Evolutionary conservation across 768 basidiomycete genomes (phyloP).

Genomic region (Phanerochaete carnosa): DNA sequence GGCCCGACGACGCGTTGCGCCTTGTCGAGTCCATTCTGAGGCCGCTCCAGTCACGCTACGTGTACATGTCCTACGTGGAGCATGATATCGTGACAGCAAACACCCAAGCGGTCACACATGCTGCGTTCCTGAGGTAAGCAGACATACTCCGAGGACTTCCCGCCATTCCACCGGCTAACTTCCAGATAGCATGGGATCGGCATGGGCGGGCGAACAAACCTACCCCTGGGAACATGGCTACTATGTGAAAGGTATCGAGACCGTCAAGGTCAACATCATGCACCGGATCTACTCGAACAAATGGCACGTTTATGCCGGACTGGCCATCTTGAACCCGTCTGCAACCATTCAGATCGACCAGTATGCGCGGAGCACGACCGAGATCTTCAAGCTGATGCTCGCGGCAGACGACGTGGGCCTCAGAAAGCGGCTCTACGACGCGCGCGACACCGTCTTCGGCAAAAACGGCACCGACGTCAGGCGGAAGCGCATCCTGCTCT

Average conservation of each 20-base stretch:
- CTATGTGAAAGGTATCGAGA: constrained; percentile 97
- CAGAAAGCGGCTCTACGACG: constrained; percentile 68
- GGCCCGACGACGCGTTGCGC: constrained; percentile 62
- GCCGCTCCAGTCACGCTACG: constrained; percentile 80
- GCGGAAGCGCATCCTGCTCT: constrained; percentile 72
- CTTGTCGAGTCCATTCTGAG: constrained; percentile 82
- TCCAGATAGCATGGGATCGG: constrained; percentile 89
- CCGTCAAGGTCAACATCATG: constrained; percentile 95
- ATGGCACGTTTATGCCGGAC: constrained; percentile 98
- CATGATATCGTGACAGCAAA: constrained; percentile 97
- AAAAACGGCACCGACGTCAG: constrained; percentile 27
- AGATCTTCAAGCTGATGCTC: constrained; percentile 96
- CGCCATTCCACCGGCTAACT: not conserved
- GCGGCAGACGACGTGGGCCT: constrained; percentile 51
- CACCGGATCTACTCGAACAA: constrained; percentile 95
- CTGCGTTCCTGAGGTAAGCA: constrained; percentile 87
- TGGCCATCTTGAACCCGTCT: constrained; percentile 95
- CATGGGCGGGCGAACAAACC: constrained; percentile 71
- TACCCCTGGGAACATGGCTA: constrained; percentile 97
- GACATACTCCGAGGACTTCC: not conserved
- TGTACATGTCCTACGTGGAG: constrained; percentile 93
- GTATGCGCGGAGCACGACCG: constrained; percentile 80
- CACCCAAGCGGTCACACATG: constrained; percentile 97
- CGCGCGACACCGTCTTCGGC: constrained; percentile 76
- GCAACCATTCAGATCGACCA: constrained; percentile 89